Conservation (phyloP, 1,284 basidiomycete genomes). For the Malassezia japonica region DNA sequence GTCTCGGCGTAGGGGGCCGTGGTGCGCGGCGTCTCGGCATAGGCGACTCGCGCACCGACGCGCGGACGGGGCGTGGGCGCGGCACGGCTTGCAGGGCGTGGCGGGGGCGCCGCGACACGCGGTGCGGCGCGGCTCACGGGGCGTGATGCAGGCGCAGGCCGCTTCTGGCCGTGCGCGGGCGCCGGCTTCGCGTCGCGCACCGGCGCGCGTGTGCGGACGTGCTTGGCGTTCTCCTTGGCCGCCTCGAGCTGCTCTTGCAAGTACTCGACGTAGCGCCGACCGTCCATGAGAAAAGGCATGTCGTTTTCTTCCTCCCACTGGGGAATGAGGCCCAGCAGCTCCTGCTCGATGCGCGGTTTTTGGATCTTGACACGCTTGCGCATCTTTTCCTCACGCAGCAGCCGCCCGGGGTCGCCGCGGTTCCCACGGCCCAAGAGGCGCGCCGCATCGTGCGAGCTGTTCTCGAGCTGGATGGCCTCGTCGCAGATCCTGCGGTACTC, state of each 20-base stretch:
- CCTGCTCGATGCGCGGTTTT: slow-evolving; percentile 76
- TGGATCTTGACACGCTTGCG: slow-evolving; percentile 86
- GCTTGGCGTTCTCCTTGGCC: slow-evolving; percentile 24
- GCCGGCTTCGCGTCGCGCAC: neutral
- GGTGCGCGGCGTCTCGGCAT: neutral
- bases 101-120: neutral
- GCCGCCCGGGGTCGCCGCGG: slow-evolving; percentile 51
- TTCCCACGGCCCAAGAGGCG: slow-evolving; percentile 54
- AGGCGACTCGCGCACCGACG: neutral
- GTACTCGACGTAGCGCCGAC: slow-evolving; percentile 68
- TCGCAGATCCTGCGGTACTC: slow-evolving; percentile 86
- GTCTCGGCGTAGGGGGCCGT: neutral
- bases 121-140: slow-evolving; percentile 1
- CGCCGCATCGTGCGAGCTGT: slow-evolving; percentile 57
- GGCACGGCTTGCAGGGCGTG: neutral
- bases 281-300: slow-evolving; percentile 72
- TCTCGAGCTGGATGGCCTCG: slow-evolving; percentile 70
- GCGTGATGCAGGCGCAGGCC: neutral
- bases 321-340: slow-evolving; percentile 68
- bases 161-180: neutral
- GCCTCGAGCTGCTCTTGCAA: slow-evolving; percentile 51
- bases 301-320: slow-evolving; percentile 75
- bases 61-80: slow-evolving; percentile 2
- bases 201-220: neutral
- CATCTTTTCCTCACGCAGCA: slow-evolving; percentile 93